These are phyloP conservation scores for Ensete ventricosum DNA, from an alignment of 176 grass and related monocot genomes.

Conservation along the genomic window DNA sequence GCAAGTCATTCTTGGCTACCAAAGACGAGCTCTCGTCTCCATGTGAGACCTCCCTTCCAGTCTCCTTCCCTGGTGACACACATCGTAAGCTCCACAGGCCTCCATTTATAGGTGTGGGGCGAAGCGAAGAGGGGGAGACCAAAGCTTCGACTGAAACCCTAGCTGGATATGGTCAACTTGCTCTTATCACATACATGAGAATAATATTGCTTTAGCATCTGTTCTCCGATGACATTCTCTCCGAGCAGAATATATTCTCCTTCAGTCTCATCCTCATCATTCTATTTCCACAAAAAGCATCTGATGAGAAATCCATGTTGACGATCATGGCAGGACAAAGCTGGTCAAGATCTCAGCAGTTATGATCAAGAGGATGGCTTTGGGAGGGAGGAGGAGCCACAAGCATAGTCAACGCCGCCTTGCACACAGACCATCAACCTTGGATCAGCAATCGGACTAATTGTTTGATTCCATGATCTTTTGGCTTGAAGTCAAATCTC, in stretches of 20 bases:
- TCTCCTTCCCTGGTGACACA: neutral
- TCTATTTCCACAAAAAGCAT: neutral
- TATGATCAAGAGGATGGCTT: no score
- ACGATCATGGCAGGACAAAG: neutral
- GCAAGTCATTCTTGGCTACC: slow-evolving; percentile 19
- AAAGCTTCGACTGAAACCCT: neutral
- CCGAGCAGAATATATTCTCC: neutral
- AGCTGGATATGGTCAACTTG: neutral
- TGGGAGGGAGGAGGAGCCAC: no score
- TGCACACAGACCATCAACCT: no score
- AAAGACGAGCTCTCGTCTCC: neutral
- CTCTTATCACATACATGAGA: neutral
- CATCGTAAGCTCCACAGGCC: neutral
- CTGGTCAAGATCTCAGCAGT: neutral
- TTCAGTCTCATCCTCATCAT: neutral
- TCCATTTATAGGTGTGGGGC: neutral
- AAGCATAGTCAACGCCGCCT: no score
- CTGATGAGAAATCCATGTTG: neutral
- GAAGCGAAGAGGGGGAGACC: no score
- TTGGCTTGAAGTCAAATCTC: no score
- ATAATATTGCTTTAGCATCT: neutral
- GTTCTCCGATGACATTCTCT: neutral
- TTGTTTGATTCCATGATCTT: no score
- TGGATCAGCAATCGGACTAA: no score
- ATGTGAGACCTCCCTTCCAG: slow-evolving; percentile 4